phyloP scores from a whole-genome alignment of 2,329 filamentous ascomycete genomes.

The Phyllosticta citriasiana region DNA sequence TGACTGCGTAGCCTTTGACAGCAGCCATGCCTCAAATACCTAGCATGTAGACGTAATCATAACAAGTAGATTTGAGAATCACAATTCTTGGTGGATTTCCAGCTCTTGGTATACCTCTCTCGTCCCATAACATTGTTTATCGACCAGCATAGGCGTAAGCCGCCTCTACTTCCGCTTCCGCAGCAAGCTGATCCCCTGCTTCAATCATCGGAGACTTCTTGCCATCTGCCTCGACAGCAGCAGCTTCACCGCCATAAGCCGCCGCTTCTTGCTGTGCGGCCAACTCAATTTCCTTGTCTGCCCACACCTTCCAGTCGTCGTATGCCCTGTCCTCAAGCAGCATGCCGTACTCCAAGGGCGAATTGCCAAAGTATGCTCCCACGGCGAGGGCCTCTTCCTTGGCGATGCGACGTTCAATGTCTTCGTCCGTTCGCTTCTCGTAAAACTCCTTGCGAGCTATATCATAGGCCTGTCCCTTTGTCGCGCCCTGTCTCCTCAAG shows the following conservation, averaged over 20 bases:
- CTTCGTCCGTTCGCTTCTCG: constrained; percentile 66
- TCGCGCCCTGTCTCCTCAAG: constrained; percentile 51
- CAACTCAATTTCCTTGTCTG: constrained; percentile 43
- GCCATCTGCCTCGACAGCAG: neutral
- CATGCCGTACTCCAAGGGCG: constrained; percentile 66
- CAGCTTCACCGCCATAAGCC: constrained; percentile 20
- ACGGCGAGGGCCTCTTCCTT: constrained; percentile 77
- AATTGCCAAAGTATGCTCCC: constrained; percentile 81
- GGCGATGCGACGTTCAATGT: constrained; percentile 73
- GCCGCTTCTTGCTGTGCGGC: constrained; percentile 38
- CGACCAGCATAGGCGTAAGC: neutral
- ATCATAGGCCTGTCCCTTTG: constrained; percentile 68
- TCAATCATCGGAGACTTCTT: neutral
- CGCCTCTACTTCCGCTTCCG: neutral
- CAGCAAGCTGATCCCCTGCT: neutral
- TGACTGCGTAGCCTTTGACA: too few relatives aligned
- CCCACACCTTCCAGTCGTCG: constrained; percentile 81
- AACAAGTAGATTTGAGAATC: too few relatives aligned
- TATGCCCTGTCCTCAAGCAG: constrained; percentile 69
- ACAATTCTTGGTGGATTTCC: neutral
- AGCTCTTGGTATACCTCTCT: neutral
- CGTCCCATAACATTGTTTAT: neutral
- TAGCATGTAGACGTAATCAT: too few relatives aligned
- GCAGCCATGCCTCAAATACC: too few relatives aligned
- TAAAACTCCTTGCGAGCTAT: constrained; percentile 85